Base-by-base conservation (phyloP, 2,329 filamentous ascomycete species). In the Cytospora piceicola region DNA sequence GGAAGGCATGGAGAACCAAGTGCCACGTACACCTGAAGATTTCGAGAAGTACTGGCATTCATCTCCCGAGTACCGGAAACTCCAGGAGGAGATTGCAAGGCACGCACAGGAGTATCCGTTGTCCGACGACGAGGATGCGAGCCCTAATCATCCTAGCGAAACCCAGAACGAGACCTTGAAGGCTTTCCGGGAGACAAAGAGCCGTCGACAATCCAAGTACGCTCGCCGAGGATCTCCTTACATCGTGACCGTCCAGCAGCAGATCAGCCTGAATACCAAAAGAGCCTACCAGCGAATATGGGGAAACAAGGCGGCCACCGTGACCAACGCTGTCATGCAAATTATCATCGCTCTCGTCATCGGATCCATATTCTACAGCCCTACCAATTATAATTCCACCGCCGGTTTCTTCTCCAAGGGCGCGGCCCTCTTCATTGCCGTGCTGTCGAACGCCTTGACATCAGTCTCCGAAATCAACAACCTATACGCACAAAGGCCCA, bases 21-120 rank as follows among this genome's bases (percentile, higher is more conserved):
- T 89, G 0, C 90, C 90, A 0, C 82, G 88, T 3, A 92, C 89
- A 0, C 82, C 90, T 0, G 88, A 91, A 55, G 90, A 92, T 1
- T 92, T 92, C 70, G 89, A 82, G 68, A 63, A 68, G 1, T 77
- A 77, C 60, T 83, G 82, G 82, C 74, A 73, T 24, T 71, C 78
- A 29, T 85, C 82, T 1, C 71, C 75, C 0, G 81, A 85, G 62
- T 83, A 76, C 67, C 67, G 73, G 3, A 71, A 72, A 0, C 71
- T 87, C 0, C 73, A 79, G 49, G 69, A 71, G 3, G 82, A 88
- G 20, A 85, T 89, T 27, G 77, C 81, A 2, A 73, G 76, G 0
- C 82, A 88, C 63, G 80, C 87, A 52, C 64, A 77, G 4, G 75
- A 81, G 2, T 80, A 79, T 66, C 81, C 81, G 0, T 70, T 80